A percentile compares a stretch with the other conserved stretches of the same genome.
Evolutionary conservation across 2,329 filamentous ascomycete genomes (phyloP).

Genomic region (Phaeosphaeriaceae sp.): DNA sequence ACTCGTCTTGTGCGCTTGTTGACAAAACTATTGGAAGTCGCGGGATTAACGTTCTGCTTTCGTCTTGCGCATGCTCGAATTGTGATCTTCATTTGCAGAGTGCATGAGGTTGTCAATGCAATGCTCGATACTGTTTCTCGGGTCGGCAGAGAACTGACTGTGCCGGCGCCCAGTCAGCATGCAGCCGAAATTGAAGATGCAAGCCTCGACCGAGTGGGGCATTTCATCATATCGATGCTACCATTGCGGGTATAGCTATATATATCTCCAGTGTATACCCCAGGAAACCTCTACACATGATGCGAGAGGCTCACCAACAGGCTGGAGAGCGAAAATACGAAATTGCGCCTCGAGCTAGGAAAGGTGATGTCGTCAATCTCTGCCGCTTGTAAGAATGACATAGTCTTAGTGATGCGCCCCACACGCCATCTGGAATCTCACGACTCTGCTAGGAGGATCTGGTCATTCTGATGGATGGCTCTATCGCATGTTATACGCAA

Average conservation of each 20-base stretch:
- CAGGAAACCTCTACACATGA: not conserved
- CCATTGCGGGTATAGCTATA: conserved; percentile 7
- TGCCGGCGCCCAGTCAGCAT: not conserved
- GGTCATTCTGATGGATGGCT: too few species aligned
- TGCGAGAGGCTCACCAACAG: not conserved
- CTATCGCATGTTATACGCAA: too few species aligned
- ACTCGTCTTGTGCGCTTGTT: not conserved
- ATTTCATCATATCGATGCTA: conserved; percentile 25
- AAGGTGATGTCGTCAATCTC: not conserved
- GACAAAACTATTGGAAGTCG: not conserved
- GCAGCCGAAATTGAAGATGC: conserved; percentile 19
- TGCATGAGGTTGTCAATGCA: not conserved
- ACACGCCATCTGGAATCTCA: too few species aligned
- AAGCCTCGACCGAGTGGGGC: conserved; percentile 11
- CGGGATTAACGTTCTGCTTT: not conserved
- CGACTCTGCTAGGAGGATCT: too few species aligned
- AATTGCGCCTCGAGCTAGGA: not conserved
- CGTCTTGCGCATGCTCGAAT: not conserved
- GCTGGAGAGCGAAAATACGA: not conserved
- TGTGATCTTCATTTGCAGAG: not conserved
- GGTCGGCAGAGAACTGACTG: conserved; percentile 4
- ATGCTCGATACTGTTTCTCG: not conserved
- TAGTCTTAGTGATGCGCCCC: too few species aligned
- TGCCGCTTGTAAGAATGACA: too few species aligned
- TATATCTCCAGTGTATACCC: conserved; percentile 1